phyloP scores from a whole-genome alignment of 2,329 filamentous ascomycete species.

The Bisporella sp. region DNA sequence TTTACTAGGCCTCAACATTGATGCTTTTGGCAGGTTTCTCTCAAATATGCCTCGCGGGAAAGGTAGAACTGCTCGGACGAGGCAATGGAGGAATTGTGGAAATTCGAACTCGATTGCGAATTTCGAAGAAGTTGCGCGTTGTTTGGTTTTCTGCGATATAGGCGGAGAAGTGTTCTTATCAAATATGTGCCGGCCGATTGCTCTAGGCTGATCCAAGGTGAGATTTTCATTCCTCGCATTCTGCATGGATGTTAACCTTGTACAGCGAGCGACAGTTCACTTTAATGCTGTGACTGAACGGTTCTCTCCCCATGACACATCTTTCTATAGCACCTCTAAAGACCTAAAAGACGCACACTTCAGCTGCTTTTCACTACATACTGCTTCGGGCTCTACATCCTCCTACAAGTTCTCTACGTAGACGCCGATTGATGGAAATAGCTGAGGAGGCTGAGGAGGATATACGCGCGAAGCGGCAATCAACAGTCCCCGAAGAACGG shows the following conservation, averaged over 20 bases:
- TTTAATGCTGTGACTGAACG: constrained; percentile 60
- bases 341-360: constrained; percentile 86
- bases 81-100: constrained; percentile 81
- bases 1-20: constrained; percentile 6
- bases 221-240: constrained; percentile 4
- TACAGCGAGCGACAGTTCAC: constrained; percentile 74
- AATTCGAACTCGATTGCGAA: constrained; percentile 67
- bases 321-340: constrained; percentile 68
- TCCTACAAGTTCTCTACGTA: constrained; percentile 72
- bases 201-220: constrained; percentile 88
- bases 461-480: constrained; percentile 52
- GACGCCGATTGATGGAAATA: constrained; percentile 80
- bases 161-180: constrained; percentile 82
- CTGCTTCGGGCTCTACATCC: constrained; percentile 76
- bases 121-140: constrained; percentile 79
- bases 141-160: constrained; percentile 86
- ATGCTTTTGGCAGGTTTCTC: constrained; percentile 66
- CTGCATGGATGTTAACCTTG: neutral
- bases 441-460: constrained; percentile 75
- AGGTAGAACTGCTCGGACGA: constrained; percentile 68
- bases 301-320: constrained; percentile 84
- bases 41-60: constrained; percentile 87
- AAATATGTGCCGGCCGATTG: constrained; percentile 90
- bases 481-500: constrained; percentile 41
- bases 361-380: constrained; percentile 81